Base-by-base conservation (phyloP, 805 yeast genomes). In the Cyberlindnera nakhonratchasimensis region DNA sequence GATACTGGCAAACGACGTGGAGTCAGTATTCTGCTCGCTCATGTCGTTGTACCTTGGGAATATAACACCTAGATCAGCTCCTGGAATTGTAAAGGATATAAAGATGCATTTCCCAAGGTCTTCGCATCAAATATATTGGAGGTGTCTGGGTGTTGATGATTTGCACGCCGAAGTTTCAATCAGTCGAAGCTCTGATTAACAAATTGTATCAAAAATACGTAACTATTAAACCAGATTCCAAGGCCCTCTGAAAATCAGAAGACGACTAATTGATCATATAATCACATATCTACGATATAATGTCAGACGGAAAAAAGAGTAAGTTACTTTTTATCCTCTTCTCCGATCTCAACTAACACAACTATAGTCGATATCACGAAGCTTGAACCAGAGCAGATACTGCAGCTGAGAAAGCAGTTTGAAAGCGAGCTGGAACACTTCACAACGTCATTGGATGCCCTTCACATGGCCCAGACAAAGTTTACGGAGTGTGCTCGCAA, bases 371-470 rank as follows among this genome's bases (percentile, higher is more conserved):
- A 89, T 54, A 70, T 88, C 52, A 70, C 78, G 16, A 73, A 78
- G 53, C 75, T 93, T 41, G 80, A 80, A 35, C 85, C 95, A 2
- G 91, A 88, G 59, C 98, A 93, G 63, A 72, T 93, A 37, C 70
- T 80, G 22, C 90, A 87, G 51, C 79, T 93, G 62, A 85, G 93
- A 53, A 82, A 81, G 51, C 86, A 83, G 56, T 74, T 93, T 18
- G 91, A 87, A 52, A 81, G 79, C 55, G 99, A 93, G 60, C 69
- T 90, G 29, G 86, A 86, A 54, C 96, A 90, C 57, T 80, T 93
- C 55, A 75, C 86, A 16, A 82, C 83, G 35, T 90, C 98, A 0
- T 74, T 85, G 45, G 83, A 80, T 51, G 96, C 96, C 5, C 73
- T 93, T 31, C 79, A 79, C 45, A 74, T 88, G 34, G 98, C 98